These are phyloP conservation scores for Auriculariales sp. DNA, from an alignment of 768 basidiomycete genomes.

Conservation along the genomic window DNA sequence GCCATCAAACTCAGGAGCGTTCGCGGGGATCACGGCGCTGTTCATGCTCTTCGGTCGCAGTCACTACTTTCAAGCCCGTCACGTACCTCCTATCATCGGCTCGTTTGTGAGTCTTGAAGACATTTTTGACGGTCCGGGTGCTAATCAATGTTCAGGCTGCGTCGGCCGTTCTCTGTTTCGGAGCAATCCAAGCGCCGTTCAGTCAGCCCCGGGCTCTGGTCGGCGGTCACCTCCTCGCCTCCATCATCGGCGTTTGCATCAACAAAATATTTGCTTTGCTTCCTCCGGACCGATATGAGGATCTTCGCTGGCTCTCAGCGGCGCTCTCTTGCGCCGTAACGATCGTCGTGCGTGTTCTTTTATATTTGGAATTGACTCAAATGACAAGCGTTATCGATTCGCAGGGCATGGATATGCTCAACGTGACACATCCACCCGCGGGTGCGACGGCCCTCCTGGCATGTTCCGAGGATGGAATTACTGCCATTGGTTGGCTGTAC, in stretches of 20 bases:
- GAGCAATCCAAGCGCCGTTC: conserved; percentile 35
- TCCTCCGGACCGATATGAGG: conserved; percentile 26
- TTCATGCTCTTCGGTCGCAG: conserved; percentile 35
- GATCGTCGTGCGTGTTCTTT: conserved; percentile 16
- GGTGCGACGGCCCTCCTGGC: conserved; percentile 41
- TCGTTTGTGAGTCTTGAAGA: conserved; percentile 25
- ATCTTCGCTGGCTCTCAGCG: conserved; percentile 35
- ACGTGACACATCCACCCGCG: conserved; percentile 39
- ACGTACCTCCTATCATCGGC: conserved; percentile 32
- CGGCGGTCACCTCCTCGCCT: conserved; percentile 37
- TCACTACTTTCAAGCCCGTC: conserved; percentile 29
- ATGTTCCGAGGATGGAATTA: conserved; percentile 26
- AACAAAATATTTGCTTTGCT: conserved; percentile 36
- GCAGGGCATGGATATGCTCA: conserved; percentile 44
- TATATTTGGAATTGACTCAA: no score
- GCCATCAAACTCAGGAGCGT: conserved; percentile 20
- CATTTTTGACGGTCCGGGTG: not conserved
- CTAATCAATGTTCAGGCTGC: conserved; percentile 25
- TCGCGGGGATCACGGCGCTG: conserved; percentile 32
- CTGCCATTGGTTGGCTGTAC: conserved; percentile 33
- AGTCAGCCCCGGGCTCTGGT: conserved; percentile 38
- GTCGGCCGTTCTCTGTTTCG: conserved; percentile 40
- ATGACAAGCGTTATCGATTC: no score
- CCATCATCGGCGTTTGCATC: conserved; percentile 32
- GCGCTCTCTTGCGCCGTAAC: conserved; percentile 28